Evolutionary conservation across 352 stramenopile species (phyloP).

Genomic region (Halophytophthora polymorphica): DNA sequence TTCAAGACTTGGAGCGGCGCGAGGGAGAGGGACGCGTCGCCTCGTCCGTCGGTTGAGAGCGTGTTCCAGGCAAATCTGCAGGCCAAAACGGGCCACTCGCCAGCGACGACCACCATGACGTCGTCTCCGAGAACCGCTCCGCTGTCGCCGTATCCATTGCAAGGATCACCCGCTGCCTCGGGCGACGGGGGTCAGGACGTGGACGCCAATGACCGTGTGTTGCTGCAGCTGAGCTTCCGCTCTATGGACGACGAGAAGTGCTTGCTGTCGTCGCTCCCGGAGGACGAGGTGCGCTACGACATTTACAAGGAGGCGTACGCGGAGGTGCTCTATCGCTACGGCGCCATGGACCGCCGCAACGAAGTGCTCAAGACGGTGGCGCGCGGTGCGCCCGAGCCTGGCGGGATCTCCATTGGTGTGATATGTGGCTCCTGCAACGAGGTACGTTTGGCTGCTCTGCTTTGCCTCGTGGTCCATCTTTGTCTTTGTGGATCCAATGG

Average conservation of each 20-base stretch:
- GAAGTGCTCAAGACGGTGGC: constrained; percentile 71
- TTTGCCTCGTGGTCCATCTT: background rate
- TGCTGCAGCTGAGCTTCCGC: constrained; percentile 45
- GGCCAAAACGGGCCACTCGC: constrained; percentile 23
- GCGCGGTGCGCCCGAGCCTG: constrained; percentile 23
- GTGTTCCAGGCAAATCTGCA: constrained; percentile 46
- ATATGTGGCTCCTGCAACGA: constrained; percentile 62
- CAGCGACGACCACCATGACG: constrained; percentile 24
- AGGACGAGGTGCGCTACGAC: constrained; percentile 67
- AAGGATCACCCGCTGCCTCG: constrained; percentile 1
- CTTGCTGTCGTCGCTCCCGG: constrained; percentile 46
- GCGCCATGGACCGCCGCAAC: constrained; percentile 61
- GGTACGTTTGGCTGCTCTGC: constrained; percentile 26
- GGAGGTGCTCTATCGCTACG: constrained; percentile 79
- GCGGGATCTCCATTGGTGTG: constrained; percentile 59
- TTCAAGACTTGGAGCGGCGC: constrained; percentile 73
- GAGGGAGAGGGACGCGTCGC: constrained; percentile 34
- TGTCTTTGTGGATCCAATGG: background rate
- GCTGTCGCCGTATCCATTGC: constrained; percentile 19
- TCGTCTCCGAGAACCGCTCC: constrained; percentile 15
- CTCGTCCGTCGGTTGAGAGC: constrained; percentile 43
- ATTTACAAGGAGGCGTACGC: constrained; percentile 82
- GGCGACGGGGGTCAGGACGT: constrained; percentile 28
- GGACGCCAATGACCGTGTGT: constrained; percentile 40
- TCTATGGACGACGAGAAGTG: constrained; percentile 34